Conservation (phyloP, 352 stramenopile species). For the Phytophthora foliorum region DNA sequence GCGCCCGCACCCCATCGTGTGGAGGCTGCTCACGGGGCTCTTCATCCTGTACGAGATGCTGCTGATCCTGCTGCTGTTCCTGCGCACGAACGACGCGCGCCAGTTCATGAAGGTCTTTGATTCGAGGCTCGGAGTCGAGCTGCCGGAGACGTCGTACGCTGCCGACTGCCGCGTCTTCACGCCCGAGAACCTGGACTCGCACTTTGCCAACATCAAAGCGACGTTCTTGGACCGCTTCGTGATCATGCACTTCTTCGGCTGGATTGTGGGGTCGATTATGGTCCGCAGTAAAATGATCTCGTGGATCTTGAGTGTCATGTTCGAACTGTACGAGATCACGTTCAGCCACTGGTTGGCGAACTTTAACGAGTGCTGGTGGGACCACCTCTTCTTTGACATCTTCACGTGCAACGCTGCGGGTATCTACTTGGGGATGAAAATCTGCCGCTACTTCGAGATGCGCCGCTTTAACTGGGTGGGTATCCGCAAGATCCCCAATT, state of each 20-base stretch:
- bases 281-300: slow-evolving; percentile 87
- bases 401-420: slow-evolving; percentile 95
- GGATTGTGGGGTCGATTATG: slow-evolving; percentile 90
- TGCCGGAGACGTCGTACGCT: slow-evolving; percentile 86
- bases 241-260: slow-evolving; percentile 92
- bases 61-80: slow-evolving; percentile 88
- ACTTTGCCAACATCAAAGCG: slow-evolving; percentile 80
- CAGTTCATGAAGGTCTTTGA: slow-evolving; percentile 90
- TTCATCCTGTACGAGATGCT: slow-evolving; percentile 95
- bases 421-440: slow-evolving; percentile 91
- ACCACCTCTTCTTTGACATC: slow-evolving; percentile 95
- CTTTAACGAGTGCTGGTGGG: slow-evolving; percentile 97
- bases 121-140: slow-evolving; percentile 71
- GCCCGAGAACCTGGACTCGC: slow-evolving; percentile 84
- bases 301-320: slow-evolving; percentile 87
- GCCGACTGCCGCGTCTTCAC: slow-evolving; percentile 89
- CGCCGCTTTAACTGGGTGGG: slow-evolving; percentile 92
- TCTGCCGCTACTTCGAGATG: slow-evolving; percentile 90
- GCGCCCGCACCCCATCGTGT: slow-evolving; percentile 92
- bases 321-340: slow-evolving; percentile 89
- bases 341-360: slow-evolving; percentile 94
- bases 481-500: slow-evolving; percentile 86
- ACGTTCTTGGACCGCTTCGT: slow-evolving; percentile 92
- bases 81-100: slow-evolving; percentile 82
- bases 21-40: slow-evolving; percentile 90